Evolutionary conservation across 306 rosid genomes (phyloP), one percentile per base, ranked within the genome.

Genomic region (Quercus berberidifolia): DNA sequence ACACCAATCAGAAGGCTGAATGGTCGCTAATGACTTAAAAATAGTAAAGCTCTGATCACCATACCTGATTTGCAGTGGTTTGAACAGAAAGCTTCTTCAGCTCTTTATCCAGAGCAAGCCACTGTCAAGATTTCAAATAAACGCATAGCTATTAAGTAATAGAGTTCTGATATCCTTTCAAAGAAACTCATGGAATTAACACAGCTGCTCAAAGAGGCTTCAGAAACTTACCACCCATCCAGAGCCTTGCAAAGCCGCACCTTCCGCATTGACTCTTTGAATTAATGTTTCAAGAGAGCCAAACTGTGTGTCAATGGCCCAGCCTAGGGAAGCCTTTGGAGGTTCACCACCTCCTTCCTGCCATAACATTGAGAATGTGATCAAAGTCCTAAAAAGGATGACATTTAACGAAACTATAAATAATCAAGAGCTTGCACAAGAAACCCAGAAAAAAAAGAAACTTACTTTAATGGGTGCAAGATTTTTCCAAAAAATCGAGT

Each of bases 231-330:
- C 92, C 86, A 86, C 92, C 92, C 92, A 89, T 82, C 92, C 92
- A 54, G 92, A 89, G 43, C 92, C 92, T 82, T 86, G 92, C 70
- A 89, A 76, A 43, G 85, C 92, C 69, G 90, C 87, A 12, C 89
- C 92, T 81, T 86, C 89, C 14, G 90, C 75, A 41, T 80, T 89
- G 51, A 84, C 49, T 52, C 77, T 84, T 71, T 85, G 62, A 60
- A 84, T 83, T 65, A 89, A 73, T 43, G 74, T 63, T 10, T 86
- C 88, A 17, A 86, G 52, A 73, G 90, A 84, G 54, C 90, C 92
- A 62, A 84, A 89, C 63, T 67, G 56, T 33, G 67, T 23, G 70
- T 89, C 92, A 35, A 86, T 86, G 28, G 89, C 90, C 84, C 84
- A 82, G 9, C 89, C 87, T 25, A 89, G 85, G 21, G 88, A 82